Evolutionary conservation across 1,284 basidiomycete species (phyloP), one percentile per base, ranked within the genome.

Genomic region (Ganoderma meredithae): DNA sequence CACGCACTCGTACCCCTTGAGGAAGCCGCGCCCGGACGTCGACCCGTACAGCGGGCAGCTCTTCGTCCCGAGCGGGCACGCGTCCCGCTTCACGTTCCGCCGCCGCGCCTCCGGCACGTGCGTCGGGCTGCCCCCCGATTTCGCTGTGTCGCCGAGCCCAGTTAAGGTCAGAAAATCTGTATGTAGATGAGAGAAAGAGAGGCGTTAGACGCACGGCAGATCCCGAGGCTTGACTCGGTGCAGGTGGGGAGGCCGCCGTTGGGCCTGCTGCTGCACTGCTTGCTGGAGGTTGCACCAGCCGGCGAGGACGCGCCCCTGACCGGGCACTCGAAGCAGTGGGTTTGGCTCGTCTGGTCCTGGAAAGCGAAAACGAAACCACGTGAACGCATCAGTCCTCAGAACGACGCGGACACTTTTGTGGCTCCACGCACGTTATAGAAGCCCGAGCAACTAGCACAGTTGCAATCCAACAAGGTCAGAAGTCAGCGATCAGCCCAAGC

Each of bases 301-400:
- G 72, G 71, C 12, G 74, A 76, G 61, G 49, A 72, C 1, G 73
- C 73, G 27, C 75, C 73, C 13, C 59, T 60, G 53, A 72, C 69
- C 13, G 74, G 73, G 60, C 74, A 75, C 36, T 69, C 62, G 67
- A 71, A 72, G 66, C 72, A 74, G 64, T 74, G 72, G 9, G 71
- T 70, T 63, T 75, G 74, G 2, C 69, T 67, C 1, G 69, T 66
- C 60, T 73, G 55, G 33, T 58, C 33, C 55, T 58, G 55, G 36
- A 31, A 31, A 58, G 9, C 27, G 27, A 31, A 31, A 31, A 31
- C 27, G 27, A 31, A 31, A 31, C 27, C 27, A 33, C 6, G 4
- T 2, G 39, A 58, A 25, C 47, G 47, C 47, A 25, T 49, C 22
- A 49, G 47, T 25, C 47, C 47, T 10, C 22, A 13, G 25, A 10